Base-by-base conservation (phyloP, 805 yeast species). In the Isabelozyma heimii region DNA sequence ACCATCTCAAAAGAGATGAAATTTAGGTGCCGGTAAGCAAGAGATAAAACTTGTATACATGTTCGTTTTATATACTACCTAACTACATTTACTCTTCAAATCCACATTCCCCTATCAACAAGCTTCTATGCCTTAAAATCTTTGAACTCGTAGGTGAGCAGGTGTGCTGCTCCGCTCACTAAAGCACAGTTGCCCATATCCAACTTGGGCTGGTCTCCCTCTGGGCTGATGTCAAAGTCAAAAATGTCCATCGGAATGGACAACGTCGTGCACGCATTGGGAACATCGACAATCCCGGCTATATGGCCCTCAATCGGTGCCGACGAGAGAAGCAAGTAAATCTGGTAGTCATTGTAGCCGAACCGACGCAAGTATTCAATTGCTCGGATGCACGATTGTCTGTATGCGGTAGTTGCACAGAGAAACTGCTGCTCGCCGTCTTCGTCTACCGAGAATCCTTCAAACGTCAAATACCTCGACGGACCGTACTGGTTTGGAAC, bases 281-380 rank as follows among this genome's bases (percentile, higher is more conserved):
- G 82, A 47, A 77, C 73, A 58, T 77, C 82, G 14, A 77, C 82
- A 47, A 78, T 71, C 13, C 80, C 77, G 1, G 82, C 81, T 51
- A 78, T 60, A 51, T 77, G 81, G 3, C 80, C 82, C 56, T 77
- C 78, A 48, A 77, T 70, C 14, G 82, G 82, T 2, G 82, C 82
- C 33, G 69, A 60, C 8, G 77, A 70, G 20, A 77, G 58, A 30
- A 77, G 62, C 30, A 77, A 50, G 53, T 76, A 78, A 28, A 78
- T 65, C 56, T 78, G 82, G 57, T 77, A 78, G 54, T 77, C 82
- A 48, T 72, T 74, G 59, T 77, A 77, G 10, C 82, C 82, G 55
- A 56, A 77, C 50, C 80, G 57, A 51, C 80, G 63, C 54, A 78
- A 66, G 58, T 77, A 78, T 52, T 77, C 82, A 52, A 78, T 76